A percentile compares a stretch with the other conserved stretches of the same genome.
phyloP scores from a whole-genome alignment of 805 yeast genomes.

The Ogataea salicorniae region DNA sequence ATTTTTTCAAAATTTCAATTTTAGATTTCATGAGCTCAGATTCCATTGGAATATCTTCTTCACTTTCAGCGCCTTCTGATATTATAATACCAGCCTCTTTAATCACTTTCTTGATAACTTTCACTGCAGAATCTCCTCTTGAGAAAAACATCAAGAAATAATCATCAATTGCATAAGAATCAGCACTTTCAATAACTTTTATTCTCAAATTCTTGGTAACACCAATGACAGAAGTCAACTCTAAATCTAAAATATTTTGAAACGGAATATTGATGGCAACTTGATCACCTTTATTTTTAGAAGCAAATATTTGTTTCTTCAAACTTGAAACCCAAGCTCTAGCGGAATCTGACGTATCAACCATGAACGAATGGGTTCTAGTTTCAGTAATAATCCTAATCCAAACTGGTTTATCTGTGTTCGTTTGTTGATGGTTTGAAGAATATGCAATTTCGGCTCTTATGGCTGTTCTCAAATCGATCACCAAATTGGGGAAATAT shows the following conservation, averaged over 20 bases:
- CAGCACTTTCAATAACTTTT: conserved; percentile 53
- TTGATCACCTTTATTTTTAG: conserved; percentile 63
- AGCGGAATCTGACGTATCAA: conserved; percentile 71
- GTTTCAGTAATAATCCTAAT: conserved; percentile 56
- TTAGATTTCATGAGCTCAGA: conserved; percentile 20
- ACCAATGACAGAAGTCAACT: conserved; percentile 51
- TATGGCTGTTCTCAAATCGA: conserved; percentile 63
- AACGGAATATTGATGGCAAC: conserved; percentile 77
- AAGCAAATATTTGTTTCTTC: conserved; percentile 72
- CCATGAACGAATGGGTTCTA: conserved; percentile 57
- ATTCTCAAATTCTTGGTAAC: conserved; percentile 52
- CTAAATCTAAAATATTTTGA: conserved; percentile 57
- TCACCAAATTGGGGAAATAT: conserved; percentile 76
- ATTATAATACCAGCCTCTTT: conserved; percentile 28
- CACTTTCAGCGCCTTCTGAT: conserved; percentile 19
- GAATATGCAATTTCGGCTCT: conserved; percentile 45
- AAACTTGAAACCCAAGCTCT: conserved; percentile 73
- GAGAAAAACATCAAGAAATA: conserved; percentile 65
- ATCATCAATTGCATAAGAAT: conserved; percentile 57
- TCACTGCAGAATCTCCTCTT: conserved; percentile 39
- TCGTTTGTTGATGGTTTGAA: conserved; percentile 9
- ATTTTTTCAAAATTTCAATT: conserved; percentile 19
- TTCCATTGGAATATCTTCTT: conserved; percentile 16
- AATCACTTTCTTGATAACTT: conserved; percentile 37
- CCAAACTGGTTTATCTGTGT: conserved; percentile 34